A percentile compares a stretch with the other conserved stretches of the same genome.
Evolutionary conservation across 208 protist species (phyloP).

Genomic region (Acanthamoeba comandoni): DNA sequence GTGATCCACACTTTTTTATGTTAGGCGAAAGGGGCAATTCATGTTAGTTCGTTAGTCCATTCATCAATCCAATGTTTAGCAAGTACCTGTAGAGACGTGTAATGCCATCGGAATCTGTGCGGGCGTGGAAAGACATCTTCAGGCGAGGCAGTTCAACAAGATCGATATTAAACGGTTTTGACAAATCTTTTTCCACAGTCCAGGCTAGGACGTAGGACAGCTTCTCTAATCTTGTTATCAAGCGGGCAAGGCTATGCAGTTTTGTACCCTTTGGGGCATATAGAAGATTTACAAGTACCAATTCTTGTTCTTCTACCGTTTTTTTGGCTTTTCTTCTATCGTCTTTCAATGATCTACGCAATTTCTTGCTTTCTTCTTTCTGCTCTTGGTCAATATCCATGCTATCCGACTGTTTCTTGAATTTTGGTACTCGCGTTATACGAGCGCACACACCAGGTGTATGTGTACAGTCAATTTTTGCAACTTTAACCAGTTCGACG

Average conservation of each 20-base stretch:
- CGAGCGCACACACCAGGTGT: conserved; percentile 51
- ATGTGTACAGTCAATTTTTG: conserved; percentile 54
- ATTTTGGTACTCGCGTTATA: conserved; percentile 33
- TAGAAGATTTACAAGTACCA: conserved; percentile 85
- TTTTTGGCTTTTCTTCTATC: conserved; percentile 64
- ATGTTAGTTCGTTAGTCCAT: conserved; percentile 1
- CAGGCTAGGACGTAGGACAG: conserved; percentile 92
- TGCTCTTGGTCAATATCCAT: conserved; percentile 15
- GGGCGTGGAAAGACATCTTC: conserved; percentile 89
- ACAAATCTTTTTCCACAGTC: conserved; percentile 80
- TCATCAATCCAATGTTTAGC: neutral
- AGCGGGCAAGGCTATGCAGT: conserved; percentile 77
- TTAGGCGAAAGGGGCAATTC: neutral
- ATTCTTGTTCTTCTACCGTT: conserved; percentile 79
- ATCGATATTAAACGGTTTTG: conserved; percentile 81
- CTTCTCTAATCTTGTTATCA: conserved; percentile 90
- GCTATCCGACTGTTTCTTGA: conserved; percentile 57
- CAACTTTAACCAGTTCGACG: conserved; percentile 46
- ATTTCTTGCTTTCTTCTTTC: conserved; percentile 57
- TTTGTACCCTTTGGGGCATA: conserved; percentile 78
- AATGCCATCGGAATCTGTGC: conserved; percentile 84
- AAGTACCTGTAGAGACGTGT: conserved; percentile 85
- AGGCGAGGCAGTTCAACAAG: conserved; percentile 93
- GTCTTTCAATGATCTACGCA: conserved; percentile 59
- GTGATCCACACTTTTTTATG: conserved; percentile 56